Percentiles rank a stretch among this genome's conserved stretches.
Evolutionary conservation across 345 rosid genomes (phyloP).

Genomic region (Xanthoceras sorbifolium): DNA sequence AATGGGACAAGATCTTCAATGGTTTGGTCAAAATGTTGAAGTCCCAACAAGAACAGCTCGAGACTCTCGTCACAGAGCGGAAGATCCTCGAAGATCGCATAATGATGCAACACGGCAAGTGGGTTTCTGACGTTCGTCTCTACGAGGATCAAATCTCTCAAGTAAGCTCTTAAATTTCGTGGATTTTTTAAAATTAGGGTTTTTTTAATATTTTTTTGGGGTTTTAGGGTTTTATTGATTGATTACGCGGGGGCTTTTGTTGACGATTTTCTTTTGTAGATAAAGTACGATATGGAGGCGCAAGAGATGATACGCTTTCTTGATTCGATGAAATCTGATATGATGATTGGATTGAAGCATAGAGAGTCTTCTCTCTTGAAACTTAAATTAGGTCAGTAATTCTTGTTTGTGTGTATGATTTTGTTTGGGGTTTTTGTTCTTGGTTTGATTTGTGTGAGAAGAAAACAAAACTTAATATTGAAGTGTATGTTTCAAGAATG

Average conservation of each 20-base stretch:
- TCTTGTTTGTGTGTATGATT: not conserved
- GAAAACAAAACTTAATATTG: not conserved
- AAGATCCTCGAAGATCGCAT: constrained; percentile 57
- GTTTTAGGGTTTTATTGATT: constrained; percentile 16
- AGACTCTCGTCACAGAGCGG: constrained; percentile 56
- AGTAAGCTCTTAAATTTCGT: constrained; percentile 29
- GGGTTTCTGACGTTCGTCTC: constrained; percentile 51
- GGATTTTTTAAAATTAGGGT: constrained; percentile 28
- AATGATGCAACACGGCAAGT: constrained; percentile 41
- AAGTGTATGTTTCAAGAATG: not conserved
- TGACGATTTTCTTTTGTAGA: constrained; percentile 32
- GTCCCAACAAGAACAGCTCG: constrained; percentile 67
- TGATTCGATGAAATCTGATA: constrained; percentile 51
- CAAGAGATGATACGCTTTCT: constrained; percentile 48
- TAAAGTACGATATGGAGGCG: constrained; percentile 38
- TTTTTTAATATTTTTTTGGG: constrained; percentile 18
- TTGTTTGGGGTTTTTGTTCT: not conserved
- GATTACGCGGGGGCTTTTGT: not conserved
- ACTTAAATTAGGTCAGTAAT: constrained; percentile 51
- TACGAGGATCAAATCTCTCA: constrained; percentile 52
- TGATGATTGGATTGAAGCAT: constrained; percentile 60
- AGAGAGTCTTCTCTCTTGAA: constrained; percentile 50
- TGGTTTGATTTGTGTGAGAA: not conserved
- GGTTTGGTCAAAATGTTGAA: constrained; percentile 51
- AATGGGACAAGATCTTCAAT: constrained; percentile 60